Base-by-base conservation (phyloP, 176 grass and related monocot species). In the Thinopyrum elongatum region DNA sequence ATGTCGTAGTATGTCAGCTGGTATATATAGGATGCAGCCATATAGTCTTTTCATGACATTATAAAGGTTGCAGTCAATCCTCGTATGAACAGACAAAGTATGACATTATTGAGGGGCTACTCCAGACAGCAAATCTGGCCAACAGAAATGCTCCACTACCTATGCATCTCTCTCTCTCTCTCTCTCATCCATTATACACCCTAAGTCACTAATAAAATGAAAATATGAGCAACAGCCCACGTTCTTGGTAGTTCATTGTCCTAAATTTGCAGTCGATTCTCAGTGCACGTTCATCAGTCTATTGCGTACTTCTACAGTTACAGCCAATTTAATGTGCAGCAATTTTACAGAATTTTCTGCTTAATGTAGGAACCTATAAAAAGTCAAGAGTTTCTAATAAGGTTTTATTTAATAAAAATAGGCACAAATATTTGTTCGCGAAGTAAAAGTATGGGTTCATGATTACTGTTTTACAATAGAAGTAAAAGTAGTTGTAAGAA, bases 171-270 rank as follows among this genome's bases (percentile, higher is more conserved):
- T 4, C 41, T 34, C 15, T 30, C 29, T 27, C 35, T 36, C 72
- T 77, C 61, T 88, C 78, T 74, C 51, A 16, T 82, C 80, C 70
- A 76, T 87, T 30, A 80, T 74, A 74, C 70, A 76, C 23, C 6
- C 23, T 31, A 53, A 19, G 16, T 53, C 49, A 53, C 47, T 51
- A 51, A 51, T 53, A 53, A 19, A 53, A 53, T 53, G 16, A 53
- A 2, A 53, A 19, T 7, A 53, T 53, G 49, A 53, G 49, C 49
- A 53, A 53, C 49, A 19, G 49, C 5, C 27, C 33, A 34, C 33
- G 33, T 34, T 34, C 57, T 34, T 12, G 34, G n/a, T 6, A 39
- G 29, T 65, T 58, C n/a, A 35, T 29, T 73, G 0, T 63, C 29
- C 58, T 4, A 9, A 13, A 22, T 53, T 85, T 85, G 22, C 21